A percentile compares a stretch with the other conserved stretches of the same genome.
These are phyloP conservation scores for Adansonia madagascariensis DNA, from an alignment of 441 rosid genomes.

Conservation along the genomic window DNA sequence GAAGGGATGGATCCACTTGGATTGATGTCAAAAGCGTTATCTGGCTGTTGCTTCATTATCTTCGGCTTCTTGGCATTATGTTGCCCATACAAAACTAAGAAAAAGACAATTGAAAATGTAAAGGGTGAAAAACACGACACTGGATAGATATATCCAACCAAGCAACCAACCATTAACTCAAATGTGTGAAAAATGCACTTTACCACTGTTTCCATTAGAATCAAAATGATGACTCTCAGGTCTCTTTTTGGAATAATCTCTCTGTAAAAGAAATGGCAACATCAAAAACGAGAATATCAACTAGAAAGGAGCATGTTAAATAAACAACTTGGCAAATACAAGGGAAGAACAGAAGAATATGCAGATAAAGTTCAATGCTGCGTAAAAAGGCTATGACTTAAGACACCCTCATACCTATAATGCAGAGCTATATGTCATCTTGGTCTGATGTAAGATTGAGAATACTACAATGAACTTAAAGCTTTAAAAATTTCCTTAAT, in stretches of 20 bases:
- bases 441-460: conserved; percentile 2
- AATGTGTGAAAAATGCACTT: conserved; percentile 16
- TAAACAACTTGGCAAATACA: background rate
- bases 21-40: conserved; percentile 64
- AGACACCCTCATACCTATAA: conserved; percentile 6
- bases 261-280: conserved; percentile 52
- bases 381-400: background rate
- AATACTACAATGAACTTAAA: conserved; percentile 10
- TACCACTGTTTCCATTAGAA: conserved; percentile 77
- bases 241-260: conserved; percentile 79
- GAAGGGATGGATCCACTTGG: conserved; percentile 73
- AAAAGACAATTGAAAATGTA: conserved; percentile 30
- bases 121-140: conserved; percentile 31
- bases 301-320: background rate
- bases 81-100: conserved; percentile 74
- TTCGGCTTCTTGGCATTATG: conserved; percentile 78
- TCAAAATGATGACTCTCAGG: conserved; percentile 75
- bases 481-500: conserved; percentile 2
- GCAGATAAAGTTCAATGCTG: conserved; percentile 17
- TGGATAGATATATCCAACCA: conserved; percentile 18
- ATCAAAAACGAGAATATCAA: conserved; percentile 16
- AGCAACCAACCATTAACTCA: conserved; percentile 6
- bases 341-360: conserved; percentile 9
- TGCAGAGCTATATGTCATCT: background rate
- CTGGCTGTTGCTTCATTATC: conserved; percentile 67